These are phyloP conservation scores for Hymenoscyphus fraxineus DNA, from an alignment of 2,329 filamentous ascomycete genomes.

Conservation along the genomic window DNA sequence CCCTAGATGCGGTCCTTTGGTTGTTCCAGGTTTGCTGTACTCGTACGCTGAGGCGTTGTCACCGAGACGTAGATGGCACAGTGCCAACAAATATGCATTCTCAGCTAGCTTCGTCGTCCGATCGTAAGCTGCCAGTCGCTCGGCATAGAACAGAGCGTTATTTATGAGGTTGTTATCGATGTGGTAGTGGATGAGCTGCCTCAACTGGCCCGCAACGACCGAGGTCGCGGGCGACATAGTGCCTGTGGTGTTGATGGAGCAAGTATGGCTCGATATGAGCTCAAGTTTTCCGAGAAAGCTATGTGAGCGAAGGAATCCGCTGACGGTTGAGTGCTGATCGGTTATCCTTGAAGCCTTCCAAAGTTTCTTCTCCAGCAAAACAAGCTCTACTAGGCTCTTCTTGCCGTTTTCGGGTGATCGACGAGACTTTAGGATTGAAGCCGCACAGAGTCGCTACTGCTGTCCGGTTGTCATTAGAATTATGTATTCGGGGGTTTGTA, in stretches of 20 bases:
- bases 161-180: constrained; percentile 87
- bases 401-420: neutral
- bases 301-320: constrained; percentile 15
- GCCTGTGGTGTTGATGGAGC: constrained; percentile 15
- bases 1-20: constrained; percentile 71
- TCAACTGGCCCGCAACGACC: constrained; percentile 39
- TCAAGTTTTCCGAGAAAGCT: constrained; percentile 27
- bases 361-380: constrained; percentile 1
- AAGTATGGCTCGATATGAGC: constrained; percentile 24
- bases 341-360: constrained; percentile 7
- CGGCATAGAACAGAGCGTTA: constrained; percentile 91
- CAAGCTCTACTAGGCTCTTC: neutral
- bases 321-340: neutral
- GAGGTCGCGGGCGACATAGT: constrained; percentile 33
- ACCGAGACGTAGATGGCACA: constrained; percentile 79
- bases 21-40: constrained; percentile 66
- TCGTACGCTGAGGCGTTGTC: constrained; percentile 86
- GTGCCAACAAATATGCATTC: constrained; percentile 74
- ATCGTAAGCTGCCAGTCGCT: constrained; percentile 80
- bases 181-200: constrained; percentile 61
- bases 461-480: constrained; percentile 23
- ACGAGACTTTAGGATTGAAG: neutral
- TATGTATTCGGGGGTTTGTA: constrained; percentile 6
- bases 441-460: constrained; percentile 22
- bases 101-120: constrained; percentile 64